Evolutionary conservation across 257 asterid genomes (phyloP), one percentile per base, ranked within the genome.

Genomic region (Penstemon eatonii): DNA sequence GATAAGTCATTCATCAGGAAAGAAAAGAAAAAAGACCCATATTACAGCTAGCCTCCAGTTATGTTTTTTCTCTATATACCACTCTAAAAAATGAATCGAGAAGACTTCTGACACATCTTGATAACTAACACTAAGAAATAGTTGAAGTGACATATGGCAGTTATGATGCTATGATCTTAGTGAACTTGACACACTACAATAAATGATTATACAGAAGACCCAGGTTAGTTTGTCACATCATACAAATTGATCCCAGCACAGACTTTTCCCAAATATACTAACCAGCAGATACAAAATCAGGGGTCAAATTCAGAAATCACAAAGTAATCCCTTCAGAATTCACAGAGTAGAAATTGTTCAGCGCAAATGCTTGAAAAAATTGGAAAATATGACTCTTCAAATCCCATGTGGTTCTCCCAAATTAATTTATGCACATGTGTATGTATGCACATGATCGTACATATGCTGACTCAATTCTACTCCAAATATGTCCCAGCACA

Each of bases 221-320:
- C 55, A 58, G 47, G 46, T 45, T 75, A 36, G 42, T 36, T 6
- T 47, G 39, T 44, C 61, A 60, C 54, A 9, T 50, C 11, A 49
- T 8, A 10, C 46, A 39, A 73, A 46, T 47, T 63, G 45, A 66
- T 44, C 8, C 38, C 13, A 33, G 45, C 19, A 44, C 53, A 60
- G 49, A 46, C 49, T 44, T 49, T 4, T 56, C 41, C 54, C 57
- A 70, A 40, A 19, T 60, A 52, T 43, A 53, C 65, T 60, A 60
- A 55, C 57, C 43, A 45, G 18, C 43, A 60, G 56, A 13, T 40
- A 54, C 44, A 18, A 47, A 71, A 15, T 56, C 56, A 60, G 68
- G 25, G 11, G 9, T 50, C 74, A 60, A 6, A 55, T 70, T 66
- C 63, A 66, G 64, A 69, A 61, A 66, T 50, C 63, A 43, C 42